Evolutionary conservation across 371 early-diverging fungal species (phyloP), one percentile per base, ranked within the genome.

Genomic region (Cokeromyces recurvatus): DNA sequence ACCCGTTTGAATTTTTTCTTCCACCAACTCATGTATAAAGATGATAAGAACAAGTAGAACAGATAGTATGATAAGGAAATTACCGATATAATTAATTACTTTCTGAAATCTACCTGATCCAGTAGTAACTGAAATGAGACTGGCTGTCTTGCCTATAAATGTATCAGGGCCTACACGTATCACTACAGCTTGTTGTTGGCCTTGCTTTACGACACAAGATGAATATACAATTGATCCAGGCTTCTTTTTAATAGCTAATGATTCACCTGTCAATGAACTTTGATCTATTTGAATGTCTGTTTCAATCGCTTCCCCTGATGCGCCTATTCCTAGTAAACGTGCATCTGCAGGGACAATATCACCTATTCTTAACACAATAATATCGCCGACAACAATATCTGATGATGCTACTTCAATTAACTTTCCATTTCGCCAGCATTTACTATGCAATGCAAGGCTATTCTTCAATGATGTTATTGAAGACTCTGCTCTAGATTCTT

Each of bases 341-440:
- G 76, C 85, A 57, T 97, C 97, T 10, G 96, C 98, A 25, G 95
- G 94, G 24, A 96, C 74, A 54, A 93, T 94, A 62, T 95, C 95
- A 39, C 98, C 98, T 29, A 93, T 64, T 35, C 91, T 84, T 4
- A 95, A 74, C 2, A 87, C 85, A 49, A 97, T 81, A 21, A 95
- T 65, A 55, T 97, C 95, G 25, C 95, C 95, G 3, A 94, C 90
- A 11, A 88, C 85, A 21, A 94, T 71, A 6, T 80, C 73, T 27
- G 65, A 57, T 9, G 93, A 81, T 20, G 89, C 88, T 4, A 94
- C 71, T 46, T 92, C 94, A 32, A 74, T 66, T 25, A 93, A 68
- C 46, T 73, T 54, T 22, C 87, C 86, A 56, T 92, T 81, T 51
- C 96, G 77, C 79, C 81, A 87, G 48, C 79, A 84, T 4, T 83